These are phyloP conservation scores for Globisporangium ultimum DNA, from an alignment of 352 stramenopile species.

Conservation along the genomic window DNA sequence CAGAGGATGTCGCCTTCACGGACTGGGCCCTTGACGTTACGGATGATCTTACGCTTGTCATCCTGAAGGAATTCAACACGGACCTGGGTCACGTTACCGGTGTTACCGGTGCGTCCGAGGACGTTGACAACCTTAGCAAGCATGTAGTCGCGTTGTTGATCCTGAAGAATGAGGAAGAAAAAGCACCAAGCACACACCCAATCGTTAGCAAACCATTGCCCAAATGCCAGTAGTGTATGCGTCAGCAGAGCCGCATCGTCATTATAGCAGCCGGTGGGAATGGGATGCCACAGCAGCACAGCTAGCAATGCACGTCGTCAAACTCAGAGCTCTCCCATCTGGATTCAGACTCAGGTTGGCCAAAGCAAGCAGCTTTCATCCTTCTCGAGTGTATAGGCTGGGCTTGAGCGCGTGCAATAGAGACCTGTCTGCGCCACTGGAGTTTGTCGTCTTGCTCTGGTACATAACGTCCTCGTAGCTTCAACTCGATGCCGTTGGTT, in stretches of 20 bases:
- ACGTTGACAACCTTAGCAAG: slow-evolving; percentile 98
- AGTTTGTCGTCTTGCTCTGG: not conserved
- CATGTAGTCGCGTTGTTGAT: slow-evolving; percentile 92
- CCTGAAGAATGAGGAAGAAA: slow-evolving; percentile 21
- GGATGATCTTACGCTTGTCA: slow-evolving; percentile 98
- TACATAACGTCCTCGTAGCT: not conserved
- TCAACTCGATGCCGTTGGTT: too few relatives aligned
- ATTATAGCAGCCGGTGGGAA: not conserved
- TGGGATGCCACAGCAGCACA: not conserved
- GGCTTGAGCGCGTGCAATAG: not conserved
- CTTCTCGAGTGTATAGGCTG: too few relatives aligned
- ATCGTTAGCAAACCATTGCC: slow-evolving; percentile 7
- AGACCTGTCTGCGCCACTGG: not conserved
- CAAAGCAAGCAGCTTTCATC: too few relatives aligned
- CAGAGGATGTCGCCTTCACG: slow-evolving; percentile 98
- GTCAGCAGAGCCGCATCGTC: too few relatives aligned
- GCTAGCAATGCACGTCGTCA: not conserved
- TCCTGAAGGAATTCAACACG: slow-evolving; percentile 99
- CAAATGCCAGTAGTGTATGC: not conserved
- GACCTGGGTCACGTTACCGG: slow-evolving; percentile 99
- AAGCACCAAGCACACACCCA: not conserved
- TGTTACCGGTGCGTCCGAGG: slow-evolving; percentile 99
- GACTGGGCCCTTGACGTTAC: slow-evolving; percentile 99
- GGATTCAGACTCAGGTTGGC: too few relatives aligned
- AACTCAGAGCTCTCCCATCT: too few relatives aligned